Conservation (phyloP, 768 basidiomycete species). For the Leccinum ochraceum region DNA sequence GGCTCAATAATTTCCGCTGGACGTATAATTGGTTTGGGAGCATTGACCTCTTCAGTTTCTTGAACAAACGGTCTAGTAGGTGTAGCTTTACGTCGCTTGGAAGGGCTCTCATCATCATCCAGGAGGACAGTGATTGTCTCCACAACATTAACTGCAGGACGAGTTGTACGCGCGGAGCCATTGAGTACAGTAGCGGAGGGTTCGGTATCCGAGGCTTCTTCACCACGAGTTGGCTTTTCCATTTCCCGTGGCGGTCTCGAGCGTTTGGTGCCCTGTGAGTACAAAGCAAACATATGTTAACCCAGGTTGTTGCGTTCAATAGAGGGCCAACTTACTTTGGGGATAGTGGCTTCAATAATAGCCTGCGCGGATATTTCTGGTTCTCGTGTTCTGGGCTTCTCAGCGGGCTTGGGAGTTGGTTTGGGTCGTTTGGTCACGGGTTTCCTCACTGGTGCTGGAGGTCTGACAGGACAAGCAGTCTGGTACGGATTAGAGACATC, state of each 20-base stretch:
- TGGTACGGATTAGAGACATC: conserved; percentile 82
- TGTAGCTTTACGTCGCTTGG: conserved; percentile 52
- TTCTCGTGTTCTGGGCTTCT: conserved; percentile 32
- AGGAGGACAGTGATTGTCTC: conserved; percentile 43
- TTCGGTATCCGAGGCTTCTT: conserved; percentile 11
- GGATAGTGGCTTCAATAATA: conserved; percentile 77
- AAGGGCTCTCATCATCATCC: conserved; percentile 39
- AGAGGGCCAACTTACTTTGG: conserved; percentile 51
- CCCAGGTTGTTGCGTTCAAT: conserved; percentile 4
- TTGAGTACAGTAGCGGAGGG: conserved; percentile 16
- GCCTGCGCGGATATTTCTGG: conserved; percentile 53
- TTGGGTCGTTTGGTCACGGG: conserved; percentile 41
- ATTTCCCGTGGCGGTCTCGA: conserved; percentile 68
- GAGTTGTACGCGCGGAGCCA: conserved; percentile 11
- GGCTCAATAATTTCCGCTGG: conserved; percentile 46
- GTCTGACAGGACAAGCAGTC: conserved; percentile 62
- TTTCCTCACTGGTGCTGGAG: conserved; percentile 46
- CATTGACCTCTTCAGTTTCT: conserved; percentile 38
- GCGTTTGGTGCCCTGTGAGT: conserved; percentile 69
- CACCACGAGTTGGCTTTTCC: conserved; percentile 34
- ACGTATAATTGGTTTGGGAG: conserved; percentile 16
- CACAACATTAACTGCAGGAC: conserved; percentile 8
- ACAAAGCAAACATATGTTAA: conserved; percentile 4
- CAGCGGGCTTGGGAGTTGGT: conserved; percentile 35
- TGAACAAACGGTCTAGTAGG: conserved; percentile 16